Conservation (phyloP, 169 alveolate genomes). For the Plasmodium gallinaceum region DNA sequence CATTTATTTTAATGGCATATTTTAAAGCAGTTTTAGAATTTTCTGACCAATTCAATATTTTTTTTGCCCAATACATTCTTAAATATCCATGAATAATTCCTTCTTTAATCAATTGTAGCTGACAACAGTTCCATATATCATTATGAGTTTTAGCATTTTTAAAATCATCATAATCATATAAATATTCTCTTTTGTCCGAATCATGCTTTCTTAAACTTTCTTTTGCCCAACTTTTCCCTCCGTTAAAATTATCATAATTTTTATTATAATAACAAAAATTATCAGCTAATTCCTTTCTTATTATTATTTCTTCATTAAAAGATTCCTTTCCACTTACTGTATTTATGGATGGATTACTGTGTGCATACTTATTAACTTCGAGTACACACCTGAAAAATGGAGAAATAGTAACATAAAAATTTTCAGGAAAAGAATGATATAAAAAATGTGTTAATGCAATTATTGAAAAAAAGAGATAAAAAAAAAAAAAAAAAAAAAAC, state of each 20-base stretch:
- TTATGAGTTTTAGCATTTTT: slow-evolving; percentile 87
- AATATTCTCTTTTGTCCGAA: slow-evolving; percentile 82
- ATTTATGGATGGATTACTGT: slow-evolving; percentile 31
- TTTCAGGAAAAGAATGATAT: not conserved
- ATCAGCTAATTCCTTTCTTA: slow-evolving; percentile 81
- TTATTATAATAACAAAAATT: slow-evolving; percentile 84
- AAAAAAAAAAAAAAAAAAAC: too few relatives aligned
- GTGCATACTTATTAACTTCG: slow-evolving; percentile 30
- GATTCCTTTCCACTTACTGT: slow-evolving; percentile 29
- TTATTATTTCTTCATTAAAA: slow-evolving; percentile 53
- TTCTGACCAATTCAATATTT: slow-evolving; percentile 87
- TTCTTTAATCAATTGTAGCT: slow-evolving; percentile 81
- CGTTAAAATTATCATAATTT: slow-evolving; percentile 82
- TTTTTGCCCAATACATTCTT: slow-evolving; percentile 88
- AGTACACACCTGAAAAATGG: slow-evolving; percentile 25
- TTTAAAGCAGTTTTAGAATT: slow-evolving; percentile 82
- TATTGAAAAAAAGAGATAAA: not conserved
- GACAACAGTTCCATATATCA: slow-evolving; percentile 88
- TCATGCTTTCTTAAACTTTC: slow-evolving; percentile 81
- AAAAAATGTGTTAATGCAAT: too few relatives aligned
- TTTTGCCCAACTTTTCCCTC: slow-evolving; percentile 89
- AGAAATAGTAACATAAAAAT: not conserved
- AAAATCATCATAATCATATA: slow-evolving; percentile 76
- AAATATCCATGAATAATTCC: slow-evolving; percentile 88
- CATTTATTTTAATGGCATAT: slow-evolving; percentile 82